Base-by-base conservation (phyloP, 768 basidiomycete genomes). In the Boletus barrowsii region DNA sequence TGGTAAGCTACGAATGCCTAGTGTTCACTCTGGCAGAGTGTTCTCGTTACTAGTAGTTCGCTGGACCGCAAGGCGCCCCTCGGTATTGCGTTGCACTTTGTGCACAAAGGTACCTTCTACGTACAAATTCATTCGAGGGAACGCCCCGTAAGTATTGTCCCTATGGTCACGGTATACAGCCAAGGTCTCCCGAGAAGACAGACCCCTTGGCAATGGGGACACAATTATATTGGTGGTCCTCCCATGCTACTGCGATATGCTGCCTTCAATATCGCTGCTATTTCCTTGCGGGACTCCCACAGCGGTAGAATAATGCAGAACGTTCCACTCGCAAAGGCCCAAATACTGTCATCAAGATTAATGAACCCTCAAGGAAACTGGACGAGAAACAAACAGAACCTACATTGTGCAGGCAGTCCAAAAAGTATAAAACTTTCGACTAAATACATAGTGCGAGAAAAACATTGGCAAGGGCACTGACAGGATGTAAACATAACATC, bases 361-460 rank as follows among this genome's bases (percentile, higher is more conserved):
- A 51, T 18, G n/a, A 9, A 51, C 39, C 15, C 26, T 29, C 26
- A 29, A 29, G 26, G 26, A 51, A 52, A 13, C n/a, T 47, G 47
- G 33, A 44, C 18, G 22, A 30, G 13, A 48, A 29, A 40, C 13
- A n/a, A 20, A 13, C 9, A 20, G 22, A 42, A 64, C 68, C 9
- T 56, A 75, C 72, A 75, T 75, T 50, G 71, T 70, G 20, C 71
- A 64, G 4, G 74, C 67, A 14, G 69, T 70, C 75, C 73, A 75
- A 53, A 75, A 75, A 37, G 55, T 62, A 49, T 63, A 75, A 59
- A 75, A 76, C 26, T 56, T 56, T 39, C 65, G 65, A 41, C 68
- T 71, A 46, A 71, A 73, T 10, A 74, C 49, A 47, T 75, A 70
- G 47, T 68, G 66, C 49, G 72, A 71, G 61, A 75, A 75, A 53